Conservation (phyloP, 148 eudicot species). For the Amaranthus hypochondriacus region DNA sequence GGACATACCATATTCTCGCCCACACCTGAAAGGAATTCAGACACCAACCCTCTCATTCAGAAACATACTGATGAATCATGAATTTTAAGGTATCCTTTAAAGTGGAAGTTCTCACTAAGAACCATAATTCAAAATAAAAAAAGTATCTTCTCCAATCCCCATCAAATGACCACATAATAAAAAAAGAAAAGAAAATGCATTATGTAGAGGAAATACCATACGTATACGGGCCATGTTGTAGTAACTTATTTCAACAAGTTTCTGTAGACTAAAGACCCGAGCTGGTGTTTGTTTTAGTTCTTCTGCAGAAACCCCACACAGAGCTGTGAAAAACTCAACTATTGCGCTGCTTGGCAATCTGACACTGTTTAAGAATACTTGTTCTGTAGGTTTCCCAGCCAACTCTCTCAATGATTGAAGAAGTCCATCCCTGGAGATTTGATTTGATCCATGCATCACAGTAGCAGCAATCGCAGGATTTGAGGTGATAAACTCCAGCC, state of each 20-base stretch:
- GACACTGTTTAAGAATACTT: constrained; percentile 83
- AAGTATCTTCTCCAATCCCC: background rate
- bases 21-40: constrained; percentile 64
- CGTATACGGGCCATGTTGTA: constrained; percentile 99
- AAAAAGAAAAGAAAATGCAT: background rate
- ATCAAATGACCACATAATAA: constrained; percentile 11
- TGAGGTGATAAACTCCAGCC: constrained; percentile 79
- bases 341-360: constrained; percentile 92
- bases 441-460: constrained; percentile 95
- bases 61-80: background rate
- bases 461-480: constrained; percentile 73
- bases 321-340: constrained; percentile 93
- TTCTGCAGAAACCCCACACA: constrained; percentile 89
- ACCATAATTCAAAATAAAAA: background rate
- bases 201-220: constrained; percentile 57
- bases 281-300: constrained; percentile 89
- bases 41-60: constrained; percentile 7
- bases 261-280: constrained; percentile 95
- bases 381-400: constrained; percentile 91
- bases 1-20: constrained; percentile 99
- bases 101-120: background rate
- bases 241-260: constrained; percentile 98
- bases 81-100: background rate
- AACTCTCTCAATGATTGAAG: constrained; percentile 79
- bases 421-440: constrained; percentile 87